Conservation (phyloP, 345 rosid species). For the Rhodomyrtus tomentosa region DNA sequence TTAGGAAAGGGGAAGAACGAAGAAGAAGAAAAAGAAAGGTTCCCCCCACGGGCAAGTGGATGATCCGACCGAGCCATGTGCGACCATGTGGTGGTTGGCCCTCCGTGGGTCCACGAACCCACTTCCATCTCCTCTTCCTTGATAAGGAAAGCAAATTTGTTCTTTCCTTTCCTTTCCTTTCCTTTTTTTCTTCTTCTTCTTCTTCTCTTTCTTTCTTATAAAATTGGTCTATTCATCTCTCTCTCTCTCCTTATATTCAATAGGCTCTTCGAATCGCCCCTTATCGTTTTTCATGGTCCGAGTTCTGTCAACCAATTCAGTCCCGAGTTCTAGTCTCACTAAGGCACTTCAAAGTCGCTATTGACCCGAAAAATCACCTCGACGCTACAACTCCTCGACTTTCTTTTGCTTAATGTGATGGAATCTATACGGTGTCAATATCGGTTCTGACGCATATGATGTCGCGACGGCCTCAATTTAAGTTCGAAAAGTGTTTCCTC, state of each 20-base stretch:
- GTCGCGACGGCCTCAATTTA: not conserved
- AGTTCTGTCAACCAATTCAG: not conserved
- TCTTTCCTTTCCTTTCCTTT: not conserved
- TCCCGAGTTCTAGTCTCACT: not conserved
- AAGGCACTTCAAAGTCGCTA: not conserved
- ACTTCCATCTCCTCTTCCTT: conserved; percentile 14
- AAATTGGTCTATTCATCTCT: not conserved
- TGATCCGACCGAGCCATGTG: conserved; percentile 27
- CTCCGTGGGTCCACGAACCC: conserved; percentile 17
- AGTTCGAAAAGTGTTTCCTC: not conserved
- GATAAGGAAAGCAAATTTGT: conserved; percentile 1
- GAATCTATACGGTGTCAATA: not conserved
- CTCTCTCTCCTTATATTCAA: not conserved
- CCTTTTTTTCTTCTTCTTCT: too few relatives aligned
- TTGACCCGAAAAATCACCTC: not conserved
- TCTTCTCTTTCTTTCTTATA: too few relatives aligned
- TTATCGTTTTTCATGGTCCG: not conserved
- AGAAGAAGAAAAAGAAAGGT: not conserved
- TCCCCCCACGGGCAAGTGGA: conserved; percentile 15
- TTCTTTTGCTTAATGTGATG: not conserved
- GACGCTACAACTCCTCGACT: not conserved
- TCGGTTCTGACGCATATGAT: not conserved
- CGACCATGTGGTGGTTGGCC: conserved; percentile 30
- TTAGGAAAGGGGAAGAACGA: conserved; percentile 7
- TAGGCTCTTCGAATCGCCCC: not conserved